Evolutionary conservation across 768 basidiomycete genomes (phyloP), one percentile per base, ranked within the genome.

Genomic region (Psilocybe tampanensis): DNA sequence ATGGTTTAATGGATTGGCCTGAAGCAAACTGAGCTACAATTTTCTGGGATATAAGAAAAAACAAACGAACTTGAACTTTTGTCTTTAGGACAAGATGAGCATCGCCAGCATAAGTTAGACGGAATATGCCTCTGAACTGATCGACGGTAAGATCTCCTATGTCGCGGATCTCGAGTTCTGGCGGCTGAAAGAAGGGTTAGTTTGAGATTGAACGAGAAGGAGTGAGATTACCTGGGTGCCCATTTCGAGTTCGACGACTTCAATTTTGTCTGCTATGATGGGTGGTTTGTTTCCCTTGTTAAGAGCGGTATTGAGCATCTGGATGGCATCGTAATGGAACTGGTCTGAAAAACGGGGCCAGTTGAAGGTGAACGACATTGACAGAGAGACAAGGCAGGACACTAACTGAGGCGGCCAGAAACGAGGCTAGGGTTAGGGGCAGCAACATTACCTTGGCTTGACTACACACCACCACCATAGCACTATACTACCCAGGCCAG

Each of bases 171-270:
- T 98, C 95, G 17, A 99, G 82, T 62, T 98, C 96, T 44, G 97
- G 97, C 11, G 97, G 96, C 94, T 98, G 49, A 3, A 50, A 42
- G 41, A 41, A 22, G 45, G 13, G 47, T 48, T 50, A 52, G 56
- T 49, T 23, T 54, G 43, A 44, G 22, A 42, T 18, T 44, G 21
- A 44, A 33, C 33, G n/a, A 55, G 32, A 24, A 54, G 18, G 11
- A 23, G 55, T 21, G 47, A 32, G 68, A 77, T 52, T 58, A 94
- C 95, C 80, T 96, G 90, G 2, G 92, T 94, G 34, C 97, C 97
- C 97, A 99, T 98, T 74, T 98, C 90, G n/a, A 99, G 77, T 70
- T 98, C 97, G 52, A 97, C 92, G 26, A 99, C 97, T 71, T 98
- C 94, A 61, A 99, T 98, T 72, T 84, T 89, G 75, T 96, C 97